A percentile compares a stretch with the other conserved stretches of the same genome.
Evolutionary conservation across 306 rosid genomes (phyloP).

Genomic region (Acmispon strigosus): DNA sequence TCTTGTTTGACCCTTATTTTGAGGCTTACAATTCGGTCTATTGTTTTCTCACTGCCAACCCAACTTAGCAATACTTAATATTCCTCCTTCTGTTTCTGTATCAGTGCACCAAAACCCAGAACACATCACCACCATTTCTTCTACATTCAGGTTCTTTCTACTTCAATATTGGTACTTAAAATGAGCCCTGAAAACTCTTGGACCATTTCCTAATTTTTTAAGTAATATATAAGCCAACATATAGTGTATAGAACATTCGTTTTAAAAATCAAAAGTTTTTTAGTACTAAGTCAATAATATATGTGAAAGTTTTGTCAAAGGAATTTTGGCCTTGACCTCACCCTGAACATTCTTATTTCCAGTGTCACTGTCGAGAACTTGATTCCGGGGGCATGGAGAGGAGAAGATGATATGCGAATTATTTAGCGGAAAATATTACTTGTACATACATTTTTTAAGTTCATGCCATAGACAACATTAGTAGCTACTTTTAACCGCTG

Average conservation of each 20-base stretch:
- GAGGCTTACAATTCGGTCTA: conserved; percentile 59
- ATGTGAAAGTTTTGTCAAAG: neutral
- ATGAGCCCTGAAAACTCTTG: neutral
- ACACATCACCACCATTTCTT: conserved; percentile 4
- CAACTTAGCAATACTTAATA: conserved; percentile 24
- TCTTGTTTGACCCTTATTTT: conserved; percentile 92
- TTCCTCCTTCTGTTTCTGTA: neutral
- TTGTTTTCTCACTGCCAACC: conserved; percentile 64
- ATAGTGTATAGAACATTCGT: conserved; percentile 15
- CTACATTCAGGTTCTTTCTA: neutral
- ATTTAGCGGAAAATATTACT: no score
- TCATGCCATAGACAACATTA: no score
- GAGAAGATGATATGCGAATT: no score
- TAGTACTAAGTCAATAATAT: neutral
- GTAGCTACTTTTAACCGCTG: no score
- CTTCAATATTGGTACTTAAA: neutral
- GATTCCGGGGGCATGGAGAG: neutral
- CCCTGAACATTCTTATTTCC: neutral
- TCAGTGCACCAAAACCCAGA: conserved; percentile 26
- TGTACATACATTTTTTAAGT: no score
- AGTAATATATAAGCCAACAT: neutral
- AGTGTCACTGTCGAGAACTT: neutral
- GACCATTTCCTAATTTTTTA: neutral
- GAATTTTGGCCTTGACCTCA: neutral
- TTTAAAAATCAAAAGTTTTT: conserved; percentile 7